A percentile compares a stretch with the other conserved stretches of the same genome.
phyloP scores from a whole-genome alignment of 1,284 basidiomycete genomes.

The Microbotryum intermedium region DNA sequence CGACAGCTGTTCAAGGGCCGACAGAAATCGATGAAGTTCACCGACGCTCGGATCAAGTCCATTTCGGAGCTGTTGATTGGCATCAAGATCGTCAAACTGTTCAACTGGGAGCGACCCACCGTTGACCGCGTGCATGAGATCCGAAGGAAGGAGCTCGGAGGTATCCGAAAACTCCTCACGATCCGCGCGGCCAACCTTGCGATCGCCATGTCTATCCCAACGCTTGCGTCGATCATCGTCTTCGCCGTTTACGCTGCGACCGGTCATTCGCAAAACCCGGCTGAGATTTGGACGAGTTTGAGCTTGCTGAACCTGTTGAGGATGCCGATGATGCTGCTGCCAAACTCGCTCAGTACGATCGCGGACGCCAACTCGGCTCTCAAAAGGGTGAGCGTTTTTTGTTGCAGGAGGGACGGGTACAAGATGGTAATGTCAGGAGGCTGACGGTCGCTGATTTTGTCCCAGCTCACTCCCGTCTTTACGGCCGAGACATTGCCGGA shows the following conservation, averaged over 20 bases:
- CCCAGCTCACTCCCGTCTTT: constrained; percentile 39
- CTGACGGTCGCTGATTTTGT: no score
- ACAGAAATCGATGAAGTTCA: constrained; percentile 62
- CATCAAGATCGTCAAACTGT: constrained; percentile 82
- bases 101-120: constrained; percentile 56
- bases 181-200: constrained; percentile 52
- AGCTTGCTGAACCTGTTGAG: constrained; percentile 9
- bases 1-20: constrained; percentile 12
- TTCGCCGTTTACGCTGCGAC: constrained; percentile 20
- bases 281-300: constrained; percentile 17
- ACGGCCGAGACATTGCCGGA: constrained; percentile 51
- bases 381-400: not conserved
- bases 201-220: constrained; percentile 32
- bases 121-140: constrained; percentile 55
- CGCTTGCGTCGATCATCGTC: constrained; percentile 25
- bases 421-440: no score
- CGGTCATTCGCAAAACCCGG: constrained; percentile 54
- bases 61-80: constrained; percentile 72
- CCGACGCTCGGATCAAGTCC: constrained; percentile 70
- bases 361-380: constrained; percentile 47
- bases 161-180: constrained; percentile 52
- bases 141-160: constrained; percentile 63
- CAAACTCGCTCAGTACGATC: constrained; percentile 54
- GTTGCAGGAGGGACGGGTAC: no score
- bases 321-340: constrained; percentile 52